These are phyloP conservation scores for Coniochaeta sp. DNA, from an alignment of 2,329 filamentous ascomycete genomes.

Conservation along the genomic window DNA sequence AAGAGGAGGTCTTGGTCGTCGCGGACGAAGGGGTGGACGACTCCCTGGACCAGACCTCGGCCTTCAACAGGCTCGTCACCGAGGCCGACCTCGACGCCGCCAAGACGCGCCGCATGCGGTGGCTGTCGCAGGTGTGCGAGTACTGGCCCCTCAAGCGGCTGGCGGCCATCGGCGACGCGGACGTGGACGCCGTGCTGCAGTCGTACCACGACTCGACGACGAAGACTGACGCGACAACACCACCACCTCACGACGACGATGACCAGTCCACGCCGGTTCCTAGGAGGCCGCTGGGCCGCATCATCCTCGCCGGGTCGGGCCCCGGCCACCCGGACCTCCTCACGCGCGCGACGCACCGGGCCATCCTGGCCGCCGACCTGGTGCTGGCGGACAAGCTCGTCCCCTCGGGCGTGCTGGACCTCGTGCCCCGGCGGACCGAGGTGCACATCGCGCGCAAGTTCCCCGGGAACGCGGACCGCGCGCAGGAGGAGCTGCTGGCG, in stretches of 20 bases:
- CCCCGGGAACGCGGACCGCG: conserved; percentile 89
- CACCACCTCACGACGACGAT: no score
- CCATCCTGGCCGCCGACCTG: conserved; percentile 68
- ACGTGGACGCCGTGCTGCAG: conserved; percentile 69
- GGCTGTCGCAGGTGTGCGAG: conserved; percentile 94
- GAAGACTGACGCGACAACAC: no score
- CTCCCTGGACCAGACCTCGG: conserved; percentile 65
- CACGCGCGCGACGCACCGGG: conserved; percentile 72
- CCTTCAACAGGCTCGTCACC: conserved; percentile 76
- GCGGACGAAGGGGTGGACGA: conserved; percentile 40
- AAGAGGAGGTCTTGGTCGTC: no score
- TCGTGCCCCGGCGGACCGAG: conserved; percentile 82
- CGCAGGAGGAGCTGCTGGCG: conserved; percentile 81
- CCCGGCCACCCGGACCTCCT: conserved; percentile 90
- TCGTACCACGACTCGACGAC: conserved; percentile 51
- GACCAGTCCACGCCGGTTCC: no score
- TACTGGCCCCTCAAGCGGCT: conserved; percentile 91
- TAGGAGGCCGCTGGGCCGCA: conserved; percentile 60
- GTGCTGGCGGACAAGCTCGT: conserved; percentile 82
- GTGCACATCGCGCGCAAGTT: conserved; percentile 95
- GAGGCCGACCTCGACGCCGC: conserved; percentile 66
- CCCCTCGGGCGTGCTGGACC: conserved; percentile 74
- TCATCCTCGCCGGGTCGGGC: conserved; percentile 86
- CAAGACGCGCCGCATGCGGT: conserved; percentile 78
- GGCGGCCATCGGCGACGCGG: conserved; percentile 69